Conservation (phyloP, 2,329 filamentous ascomycete species). For the Cytospora paraplurivora region DNA sequence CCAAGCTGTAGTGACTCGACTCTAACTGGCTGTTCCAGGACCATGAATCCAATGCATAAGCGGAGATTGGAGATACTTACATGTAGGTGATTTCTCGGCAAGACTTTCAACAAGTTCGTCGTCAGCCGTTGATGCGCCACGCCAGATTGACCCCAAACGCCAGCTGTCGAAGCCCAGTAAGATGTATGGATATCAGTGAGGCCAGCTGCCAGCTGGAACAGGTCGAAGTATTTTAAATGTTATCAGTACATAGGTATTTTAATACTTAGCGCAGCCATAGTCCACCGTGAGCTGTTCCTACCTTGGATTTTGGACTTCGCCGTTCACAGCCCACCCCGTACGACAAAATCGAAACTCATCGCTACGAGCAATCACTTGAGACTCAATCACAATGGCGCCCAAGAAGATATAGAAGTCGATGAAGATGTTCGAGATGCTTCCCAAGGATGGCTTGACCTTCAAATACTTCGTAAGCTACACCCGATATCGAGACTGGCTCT, state of each 20-base stretch:
- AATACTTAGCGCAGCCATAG: not conserved
- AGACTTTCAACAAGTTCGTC: too few relatives aligned
- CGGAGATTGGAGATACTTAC: too few relatives aligned
- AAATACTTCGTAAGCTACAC: not conserved
- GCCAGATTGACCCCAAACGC: too few relatives aligned
- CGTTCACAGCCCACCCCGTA: not conserved
- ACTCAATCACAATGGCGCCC: not conserved
- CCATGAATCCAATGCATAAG: too few relatives aligned
- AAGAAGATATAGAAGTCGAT: not conserved
- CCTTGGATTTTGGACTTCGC: not conserved
- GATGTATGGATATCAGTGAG: too few relatives aligned
- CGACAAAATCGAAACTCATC: not conserved
- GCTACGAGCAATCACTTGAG: not conserved
- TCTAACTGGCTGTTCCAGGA: too few relatives aligned
- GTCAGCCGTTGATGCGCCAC: too few relatives aligned
- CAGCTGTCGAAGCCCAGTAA: too few relatives aligned
- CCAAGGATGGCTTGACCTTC: slow-evolving; percentile 6
- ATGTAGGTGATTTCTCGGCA: too few relatives aligned
- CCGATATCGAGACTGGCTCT: too few relatives aligned
- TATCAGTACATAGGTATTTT: not conserved
- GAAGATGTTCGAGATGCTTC: not conserved
- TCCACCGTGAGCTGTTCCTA: not conserved
- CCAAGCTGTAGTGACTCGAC: too few relatives aligned
- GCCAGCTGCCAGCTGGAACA: too few relatives aligned
- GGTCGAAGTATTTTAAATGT: not conserved